Evolutionary conservation across 257 asterid species (phyloP), one percentile per base, ranked within the genome.

Genomic region (Solanum virginianum): DNA sequence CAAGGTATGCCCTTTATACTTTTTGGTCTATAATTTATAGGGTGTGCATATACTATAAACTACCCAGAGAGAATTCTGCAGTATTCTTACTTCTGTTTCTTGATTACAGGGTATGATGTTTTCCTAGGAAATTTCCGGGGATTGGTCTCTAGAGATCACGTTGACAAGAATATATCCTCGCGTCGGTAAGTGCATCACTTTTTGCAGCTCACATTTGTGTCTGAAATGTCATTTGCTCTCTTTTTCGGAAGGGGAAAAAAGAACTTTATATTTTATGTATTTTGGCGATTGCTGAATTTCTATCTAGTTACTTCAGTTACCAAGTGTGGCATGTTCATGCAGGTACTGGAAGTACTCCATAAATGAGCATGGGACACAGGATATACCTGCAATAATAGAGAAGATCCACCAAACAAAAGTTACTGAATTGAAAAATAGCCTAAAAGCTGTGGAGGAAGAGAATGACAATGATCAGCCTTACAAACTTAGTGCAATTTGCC

Each of bases 41-140:
- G 57, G 56, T 32, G 62, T 53, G 62, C 69, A 10, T 36, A 47
- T 69, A 55, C 26, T 16, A 13, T 53, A 22, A 32, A 16, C 32
- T 36, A 22, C 8, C 14, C 39, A 22, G 32, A 53, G 65, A 53
- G 26, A 53, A 53, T 79, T 53, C 3, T 79, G 82, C 29, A 56
- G 80, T 45, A 63, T 36, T 84, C 80, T 84, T 85, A 65, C 32
- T 66, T 57, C 80, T 51, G 36, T 79, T 57, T 84, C 84, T 88
- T 82, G 80, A 20, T 89, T 88, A 43, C 91, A 97, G 99, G 99
- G 66, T 97, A 93, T 80, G 99, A 97, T 90, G 99, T 97, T 80
- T 97, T 91, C 84, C 98, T 97, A 24, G 99, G 99, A 79, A 97
- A 97, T 89, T 89, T 95, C 8, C 97, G 99, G 65, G 99, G 99